Evolutionary conservation across 805 yeast species (phyloP).

Genomic region (Pichia phayaonensis): DNA sequence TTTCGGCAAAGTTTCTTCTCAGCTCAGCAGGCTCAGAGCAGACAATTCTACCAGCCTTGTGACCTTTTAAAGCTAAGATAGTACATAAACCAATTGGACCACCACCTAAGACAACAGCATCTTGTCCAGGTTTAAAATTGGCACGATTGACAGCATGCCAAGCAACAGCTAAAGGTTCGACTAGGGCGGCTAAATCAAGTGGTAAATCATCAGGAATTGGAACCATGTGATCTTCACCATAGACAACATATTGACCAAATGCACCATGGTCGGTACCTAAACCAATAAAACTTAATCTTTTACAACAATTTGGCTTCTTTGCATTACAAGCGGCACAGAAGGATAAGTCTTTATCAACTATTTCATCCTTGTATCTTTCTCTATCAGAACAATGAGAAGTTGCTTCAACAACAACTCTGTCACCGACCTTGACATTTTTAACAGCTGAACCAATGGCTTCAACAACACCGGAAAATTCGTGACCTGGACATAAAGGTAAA

Average conservation of each 20-base stretch:
- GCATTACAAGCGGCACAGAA: conserved; percentile 37
- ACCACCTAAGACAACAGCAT: conserved; percentile 48
- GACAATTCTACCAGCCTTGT: conserved; percentile 42
- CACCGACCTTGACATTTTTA: conserved; percentile 38
- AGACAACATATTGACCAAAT: conserved; percentile 33
- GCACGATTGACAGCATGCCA: conserved; percentile 52
- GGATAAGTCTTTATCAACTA: conserved; percentile 21
- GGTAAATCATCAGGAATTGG: conserved; percentile 27
- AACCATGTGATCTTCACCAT: conserved; percentile 30
- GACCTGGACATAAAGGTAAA: conserved; percentile 32
- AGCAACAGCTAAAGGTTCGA: conserved; percentile 53
- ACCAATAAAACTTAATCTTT: conserved; percentile 37
- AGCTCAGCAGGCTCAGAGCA: conserved; percentile 53
- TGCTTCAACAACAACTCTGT: conserved; percentile 57
- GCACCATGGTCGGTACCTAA: conserved; percentile 45
- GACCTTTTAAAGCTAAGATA: conserved; percentile 45
- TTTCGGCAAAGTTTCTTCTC: conserved; percentile 53
- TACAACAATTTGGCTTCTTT: conserved; percentile 41
- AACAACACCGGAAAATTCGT: conserved; percentile 25
- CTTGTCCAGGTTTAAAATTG: conserved; percentile 34
- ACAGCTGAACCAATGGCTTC: conserved; percentile 40
- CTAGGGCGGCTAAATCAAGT: conserved; percentile 38
- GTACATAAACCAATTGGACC: conserved; percentile 61
- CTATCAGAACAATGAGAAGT: conserved; percentile 42
- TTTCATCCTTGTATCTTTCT: conserved; percentile 27